Percentiles rank a stretch among this genome's conserved stretches.
These are phyloP conservation scores for Beauveria caledonica DNA, from an alignment of 2,329 filamentous ascomycete species.

Conservation along the genomic window DNA sequence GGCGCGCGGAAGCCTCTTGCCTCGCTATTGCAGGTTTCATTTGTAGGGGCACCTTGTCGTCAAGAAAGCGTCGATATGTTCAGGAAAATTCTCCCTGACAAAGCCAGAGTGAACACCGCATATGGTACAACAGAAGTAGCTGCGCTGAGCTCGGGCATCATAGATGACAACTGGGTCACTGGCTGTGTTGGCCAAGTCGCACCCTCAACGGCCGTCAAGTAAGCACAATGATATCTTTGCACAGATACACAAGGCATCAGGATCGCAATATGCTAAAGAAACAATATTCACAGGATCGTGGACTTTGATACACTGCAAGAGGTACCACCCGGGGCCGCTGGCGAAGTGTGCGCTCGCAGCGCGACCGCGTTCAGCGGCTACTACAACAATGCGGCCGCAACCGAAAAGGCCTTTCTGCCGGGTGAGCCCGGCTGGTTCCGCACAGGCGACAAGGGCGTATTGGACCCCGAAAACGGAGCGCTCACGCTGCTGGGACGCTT, in stretches of 20 bases:
- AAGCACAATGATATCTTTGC: not conserved
- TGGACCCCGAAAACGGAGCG: not conserved
- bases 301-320: not conserved
- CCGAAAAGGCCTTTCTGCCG: not conserved
- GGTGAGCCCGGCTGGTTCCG: not conserved
- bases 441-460: not conserved
- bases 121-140: not conserved
- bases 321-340: not conserved
- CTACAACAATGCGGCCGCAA: not conserved
- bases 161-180: not conserved
- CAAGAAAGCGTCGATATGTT: not conserved
- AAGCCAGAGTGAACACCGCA: not conserved
- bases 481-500: not conserved
- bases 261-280: not conserved
- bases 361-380: not conserved
- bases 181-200: not conserved
- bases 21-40: not conserved
- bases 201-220: not conserved
- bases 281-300: not conserved
- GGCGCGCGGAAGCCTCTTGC: not conserved
- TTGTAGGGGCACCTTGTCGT: not conserved
- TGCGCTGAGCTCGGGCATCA: not conserved
- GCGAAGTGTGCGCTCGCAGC: conserved; percentile 1
- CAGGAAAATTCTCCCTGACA: not conserved
- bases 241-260: not conserved